Base-by-base conservation (phyloP, 2,329 filamentous ascomycete species). In the Clarireedia hainanense region DNA sequence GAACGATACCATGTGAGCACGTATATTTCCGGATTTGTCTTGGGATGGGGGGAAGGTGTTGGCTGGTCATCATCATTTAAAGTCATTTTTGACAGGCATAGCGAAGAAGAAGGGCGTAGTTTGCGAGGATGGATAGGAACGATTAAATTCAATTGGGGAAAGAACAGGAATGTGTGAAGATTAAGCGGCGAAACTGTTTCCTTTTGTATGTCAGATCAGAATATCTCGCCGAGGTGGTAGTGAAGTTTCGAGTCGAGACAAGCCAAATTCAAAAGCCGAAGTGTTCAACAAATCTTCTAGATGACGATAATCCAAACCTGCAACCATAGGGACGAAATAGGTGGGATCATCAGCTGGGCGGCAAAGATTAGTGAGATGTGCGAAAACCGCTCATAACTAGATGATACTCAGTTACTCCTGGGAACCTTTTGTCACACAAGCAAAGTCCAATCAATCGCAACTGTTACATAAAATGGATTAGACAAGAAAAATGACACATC, bases 1-100 rank as follows among this genome's bases (percentile, higher is more conserved):
- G 52, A 55, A 55, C 51, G 52, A 55, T 55, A 55, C 52, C 52
- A 55, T 20, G 36, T 55, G 47, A 55, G 36, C 47, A 55, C 52
- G 46, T 55, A 50, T 47, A 52, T 50, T 60, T 57, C 42, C 52
- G 52, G 52, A 40, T 57, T 49, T 52, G 42, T 50, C 26, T 54
- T 59, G 45, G 53, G 30, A 27, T 49, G 45, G 52, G 30, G 20
- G 47, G 58, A 50, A 40, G 46, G 59, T 45, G 37, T 57, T 46
- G 50, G 48, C 42, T 34, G 48, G 54, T 51, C 50, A 48, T 60
- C 50, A 59, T 56, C 56, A 42, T 50, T 27, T 20, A 14, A 27
- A 47, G 27, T 40, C 27, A 20, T 34, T 4, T 17, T 36, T 40
- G 24, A 20, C 17, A 55, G 57, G 53, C 57, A 61, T 58, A 55